Evolutionary conservation across 176 grass and related monocot species (phyloP), one percentile per base, ranked within the genome.

Genomic region (Panicum miliaceum): DNA sequence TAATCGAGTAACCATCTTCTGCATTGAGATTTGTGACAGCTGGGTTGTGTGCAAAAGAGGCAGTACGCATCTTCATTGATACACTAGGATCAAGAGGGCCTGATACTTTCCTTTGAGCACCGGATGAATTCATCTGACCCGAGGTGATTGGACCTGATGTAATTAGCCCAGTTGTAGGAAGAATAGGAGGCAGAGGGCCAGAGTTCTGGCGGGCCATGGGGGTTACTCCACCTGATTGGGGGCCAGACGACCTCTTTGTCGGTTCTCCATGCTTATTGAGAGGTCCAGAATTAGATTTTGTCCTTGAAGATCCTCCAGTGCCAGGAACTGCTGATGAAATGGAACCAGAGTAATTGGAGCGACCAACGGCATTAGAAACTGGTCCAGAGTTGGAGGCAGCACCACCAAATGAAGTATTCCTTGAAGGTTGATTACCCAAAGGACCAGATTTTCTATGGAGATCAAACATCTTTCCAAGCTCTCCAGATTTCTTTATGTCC

Each of bases 221-320:
- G 16, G 87, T 98, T 19, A 84, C 80, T 54, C 93, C 96, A 64
- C 89, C 91, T 78, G 96, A 96, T 51, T 95, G 91, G 63, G 93
- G 91, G 23, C 96, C 96, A 75, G 96, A 99, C 2, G 85, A 78
- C 37, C 81, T 86, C 84, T 92, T 99, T 56, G 50, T 65, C 12
- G 92, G 86, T 71, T 97, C 95, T 73, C 90, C 92, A 71, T 97
- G 92, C 80, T 89, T 99, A 86, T 92, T 95, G 63, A 96, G 88
- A 12, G 96, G 96, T 50, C 96, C 96, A 78, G 96, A 99, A 70
- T 88, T 96, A 81, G 96, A 92, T 75, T 99, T 99, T 74, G 88
- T 86, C 71, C 89, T 98, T 29, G 84, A 82, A 15, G 87, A 84
- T 50, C 89, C 91, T 60, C 92, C 89, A 83, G 84, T 72, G 0